phyloP scores from a whole-genome alignment of 2,329 filamentous ascomycete species.

The Parafenestella ontariensis region DNA sequence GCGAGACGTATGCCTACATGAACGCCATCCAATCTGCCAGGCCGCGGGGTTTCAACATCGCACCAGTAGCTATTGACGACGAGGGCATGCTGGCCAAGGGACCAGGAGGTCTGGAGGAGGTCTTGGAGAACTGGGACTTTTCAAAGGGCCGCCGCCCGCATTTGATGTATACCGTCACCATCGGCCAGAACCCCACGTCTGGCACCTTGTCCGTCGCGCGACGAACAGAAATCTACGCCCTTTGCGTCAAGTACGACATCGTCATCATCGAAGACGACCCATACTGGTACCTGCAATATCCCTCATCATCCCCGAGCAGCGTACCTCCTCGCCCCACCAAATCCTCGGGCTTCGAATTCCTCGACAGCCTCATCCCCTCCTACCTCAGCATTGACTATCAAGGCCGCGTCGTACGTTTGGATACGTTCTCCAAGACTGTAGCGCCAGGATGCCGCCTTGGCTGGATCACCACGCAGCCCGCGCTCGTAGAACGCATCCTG shows the following conservation, averaged over 20 bases:
- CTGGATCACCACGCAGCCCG: slow-evolving; percentile 87
- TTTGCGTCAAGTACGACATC: slow-evolving; percentile 85
- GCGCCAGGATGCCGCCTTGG: slow-evolving; percentile 89
- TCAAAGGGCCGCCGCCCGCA: slow-evolving; percentile 77
- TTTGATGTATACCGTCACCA: slow-evolving; percentile 88
- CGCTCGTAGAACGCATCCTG: slow-evolving; percentile 73
- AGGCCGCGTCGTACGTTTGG: slow-evolving; percentile 85
- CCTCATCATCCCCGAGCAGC: slow-evolving; percentile 64
- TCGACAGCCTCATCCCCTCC: slow-evolving; percentile 83
- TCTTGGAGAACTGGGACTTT: slow-evolving; percentile 83
- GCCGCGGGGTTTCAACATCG: slow-evolving; percentile 75
- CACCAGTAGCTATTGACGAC: slow-evolving; percentile 76
- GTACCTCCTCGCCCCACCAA: slow-evolving; percentile 52
- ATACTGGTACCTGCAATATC: slow-evolving; percentile 94
- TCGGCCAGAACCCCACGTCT: slow-evolving; percentile 89
- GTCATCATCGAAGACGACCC: slow-evolving; percentile 94
- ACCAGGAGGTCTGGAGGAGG: slow-evolving; percentile 75
- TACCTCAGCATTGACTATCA: slow-evolving; percentile 83
- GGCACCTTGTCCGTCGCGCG: slow-evolving; percentile 76
- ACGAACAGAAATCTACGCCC: slow-evolving; percentile 77
- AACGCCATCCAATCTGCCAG: slow-evolving; percentile 72
- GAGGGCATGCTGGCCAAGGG: slow-evolving; percentile 81
- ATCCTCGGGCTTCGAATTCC: slow-evolving; percentile 73
- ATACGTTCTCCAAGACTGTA: slow-evolving; percentile 93
- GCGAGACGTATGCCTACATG: slow-evolving; percentile 82